phyloP scores from a whole-genome alignment of 768 basidiomycete species.

The Termitomyces sp. region DNA sequence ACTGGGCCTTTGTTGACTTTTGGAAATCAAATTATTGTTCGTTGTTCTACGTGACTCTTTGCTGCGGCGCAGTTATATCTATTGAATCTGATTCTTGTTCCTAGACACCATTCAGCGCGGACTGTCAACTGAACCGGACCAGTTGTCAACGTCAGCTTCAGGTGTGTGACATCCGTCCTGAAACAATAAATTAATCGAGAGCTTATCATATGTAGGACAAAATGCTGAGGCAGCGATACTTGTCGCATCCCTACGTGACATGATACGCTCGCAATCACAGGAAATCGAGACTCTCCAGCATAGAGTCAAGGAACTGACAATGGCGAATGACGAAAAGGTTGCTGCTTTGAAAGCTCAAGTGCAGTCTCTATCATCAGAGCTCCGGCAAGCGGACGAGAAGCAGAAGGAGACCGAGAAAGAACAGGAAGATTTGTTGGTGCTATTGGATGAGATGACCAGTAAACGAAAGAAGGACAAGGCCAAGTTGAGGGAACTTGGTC shows the following conservation, averaged over 20 bases:
- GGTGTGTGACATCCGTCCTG: conserved; percentile 16
- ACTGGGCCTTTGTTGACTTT: conserved; percentile 97
- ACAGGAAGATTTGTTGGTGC: conserved; percentile 90
- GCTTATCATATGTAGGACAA: conserved; percentile 35
- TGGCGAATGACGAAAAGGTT: conserved; percentile 30
- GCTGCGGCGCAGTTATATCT: background rate
- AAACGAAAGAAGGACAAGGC: conserved; percentile 86
- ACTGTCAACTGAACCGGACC: conserved; percentile 63
- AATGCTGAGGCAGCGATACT: conserved; percentile 77
- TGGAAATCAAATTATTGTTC: conserved; percentile 97
- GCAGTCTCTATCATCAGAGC: conserved; percentile 35
- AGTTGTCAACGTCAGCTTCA: conserved; percentile 50
- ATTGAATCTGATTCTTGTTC: background rate
- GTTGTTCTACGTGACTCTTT: conserved; percentile 19
- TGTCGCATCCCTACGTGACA: conserved; percentile 77
- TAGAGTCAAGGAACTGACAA: conserved; percentile 42
- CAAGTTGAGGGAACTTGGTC: conserved; percentile 60
- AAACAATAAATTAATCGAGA: background rate
- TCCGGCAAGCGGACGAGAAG: conserved; percentile 54
- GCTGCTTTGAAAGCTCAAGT: conserved; percentile 42
- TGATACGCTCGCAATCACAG: conserved; percentile 74
- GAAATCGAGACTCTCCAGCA: conserved; percentile 69
- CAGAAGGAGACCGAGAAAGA: conserved; percentile 88
- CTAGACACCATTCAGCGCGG: conserved; percentile 74
- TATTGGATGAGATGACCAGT: conserved; percentile 84